Conservation (phyloP, 2,329 filamentous ascomycete species). For the Zasmidium cellare region DNA sequence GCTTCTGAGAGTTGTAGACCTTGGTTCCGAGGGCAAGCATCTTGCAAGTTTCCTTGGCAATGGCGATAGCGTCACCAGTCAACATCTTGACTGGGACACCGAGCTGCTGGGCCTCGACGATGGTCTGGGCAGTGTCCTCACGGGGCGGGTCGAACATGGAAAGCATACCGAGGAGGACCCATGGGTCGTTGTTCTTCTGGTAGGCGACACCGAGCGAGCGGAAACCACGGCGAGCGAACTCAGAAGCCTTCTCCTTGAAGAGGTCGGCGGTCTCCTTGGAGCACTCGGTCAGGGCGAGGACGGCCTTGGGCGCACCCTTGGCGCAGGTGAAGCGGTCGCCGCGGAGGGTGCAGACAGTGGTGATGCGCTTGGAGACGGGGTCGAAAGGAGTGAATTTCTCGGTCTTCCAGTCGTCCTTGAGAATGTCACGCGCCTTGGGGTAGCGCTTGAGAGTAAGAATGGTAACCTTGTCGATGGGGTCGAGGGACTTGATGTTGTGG, state of each 20-base stretch:
- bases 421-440: conserved; percentile 74
- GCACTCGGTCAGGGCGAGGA: conserved; percentile 68
- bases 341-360: conserved; percentile 66
- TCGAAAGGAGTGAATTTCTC: conserved; percentile 78
- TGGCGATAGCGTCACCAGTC: conserved; percentile 77
- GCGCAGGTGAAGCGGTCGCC: conserved; percentile 71
- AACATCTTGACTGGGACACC: conserved; percentile 80
- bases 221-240: conserved; percentile 78
- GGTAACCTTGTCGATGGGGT: conserved; percentile 78
- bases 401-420: conserved; percentile 72
- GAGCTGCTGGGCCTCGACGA: conserved; percentile 72
- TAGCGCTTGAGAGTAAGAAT: conserved; percentile 74
- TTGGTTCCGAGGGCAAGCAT: conserved; percentile 78
- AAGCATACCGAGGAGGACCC: conserved; percentile 73
- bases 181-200: conserved; percentile 73
- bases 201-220: conserved; percentile 76
- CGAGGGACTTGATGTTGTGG: conserved; percentile 76
- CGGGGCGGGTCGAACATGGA: conserved; percentile 80
- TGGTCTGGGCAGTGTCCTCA: conserved; percentile 77
- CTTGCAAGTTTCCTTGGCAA: conserved; percentile 80
- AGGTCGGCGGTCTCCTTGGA: conserved; percentile 63
- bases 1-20: conserved; percentile 77
- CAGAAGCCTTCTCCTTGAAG: conserved; percentile 71
- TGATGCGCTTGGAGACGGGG: conserved; percentile 78
- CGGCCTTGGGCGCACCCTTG: conserved; percentile 76